Evolutionary conservation across 352 stramenopile species (phyloP), one percentile per base, ranked within the genome.

Genomic region (Globisporangium paddicum): DNA sequence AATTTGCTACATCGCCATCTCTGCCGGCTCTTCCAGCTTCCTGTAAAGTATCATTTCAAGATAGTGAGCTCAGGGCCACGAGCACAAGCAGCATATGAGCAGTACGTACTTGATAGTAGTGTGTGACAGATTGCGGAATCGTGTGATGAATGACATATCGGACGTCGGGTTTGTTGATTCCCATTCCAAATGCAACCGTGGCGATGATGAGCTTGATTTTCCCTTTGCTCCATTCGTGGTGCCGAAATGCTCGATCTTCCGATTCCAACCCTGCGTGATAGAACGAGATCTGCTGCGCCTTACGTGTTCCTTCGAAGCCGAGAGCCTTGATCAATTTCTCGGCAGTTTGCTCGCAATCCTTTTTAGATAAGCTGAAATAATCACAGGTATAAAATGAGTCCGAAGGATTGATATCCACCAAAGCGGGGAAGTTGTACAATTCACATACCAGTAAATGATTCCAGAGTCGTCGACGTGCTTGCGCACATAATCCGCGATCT

Each of bases 151-250:
- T 94, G 46, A 96, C 87, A 60, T 94, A 96, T 32, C 87, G 83
- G 1, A 96, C 87, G 50, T 94, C 84, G 9, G 86, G 86, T 51
- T 96, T 94, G 65, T 95, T 95, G 59, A 96, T 96, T 16, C 85
- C 87, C 87, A 96, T 96, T 26, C 87, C 87, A 57, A 96, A 96
- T 0, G 87, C 87, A 42, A 96, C 75, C 0, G 87, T 96, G 18
- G 87, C 87, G n/a, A 89, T 71, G 53, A 96, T 95, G 2, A 94
- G 75, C 59, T 96, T 94, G 61, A 94, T 93, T 55, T 91, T 92
- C 0, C 86, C 86, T 75, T 93, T 94, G 66, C 84, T 94, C 86
- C 86, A 96, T 46, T 96, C 83, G 49, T 90, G 77, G 53, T 94
- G 86, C 19, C 81, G 73, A 63, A 75, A 80, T 14, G 82, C 77